Evolutionary conservation across 495 filamentous ascomycete genomes (phyloP).

Genomic region (Glonium stellatum): DNA sequence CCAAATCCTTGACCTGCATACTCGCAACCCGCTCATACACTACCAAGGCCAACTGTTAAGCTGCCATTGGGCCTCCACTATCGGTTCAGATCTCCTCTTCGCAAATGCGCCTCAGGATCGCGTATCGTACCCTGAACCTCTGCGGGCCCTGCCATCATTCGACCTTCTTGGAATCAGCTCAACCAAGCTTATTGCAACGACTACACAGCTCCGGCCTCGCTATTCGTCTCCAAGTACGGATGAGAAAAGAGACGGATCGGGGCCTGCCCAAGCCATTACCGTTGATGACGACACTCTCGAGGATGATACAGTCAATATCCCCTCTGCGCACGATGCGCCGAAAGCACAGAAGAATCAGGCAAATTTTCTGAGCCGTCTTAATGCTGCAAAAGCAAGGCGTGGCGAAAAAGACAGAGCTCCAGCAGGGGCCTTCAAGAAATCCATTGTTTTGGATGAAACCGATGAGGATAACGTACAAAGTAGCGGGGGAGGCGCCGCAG

Average conservation of each 20-base stretch:
- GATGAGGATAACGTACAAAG: too few relatives aligned
- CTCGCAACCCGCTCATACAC: slow-evolving; percentile 59
- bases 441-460: too few relatives aligned
- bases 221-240: slow-evolving; percentile 15
- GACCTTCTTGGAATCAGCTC: slow-evolving; percentile 38
- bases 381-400: background rate
- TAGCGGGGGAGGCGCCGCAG: too few relatives aligned
- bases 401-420: too few relatives aligned
- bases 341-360: background rate
- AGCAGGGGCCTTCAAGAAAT: too few relatives aligned
- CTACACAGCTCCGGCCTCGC: slow-evolving; percentile 13
- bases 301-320: too few relatives aligned
- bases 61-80: slow-evolving; percentile 67
- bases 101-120: slow-evolving; percentile 36
- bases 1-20: slow-evolving; percentile 77
- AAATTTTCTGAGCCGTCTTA: background rate
- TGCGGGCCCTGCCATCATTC: slow-evolving; percentile 36
- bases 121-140: background rate
- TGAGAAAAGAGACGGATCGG: too few relatives aligned
- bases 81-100: slow-evolving; percentile 76
- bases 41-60: slow-evolving; percentile 69
- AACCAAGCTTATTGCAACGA: slow-evolving; percentile 38
- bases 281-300: too few relatives aligned
- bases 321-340: background rate
- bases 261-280: too few relatives aligned